Conservation (phyloP, 2,329 filamentous ascomycete species). For the Aotearoamyces nothofagi region DNA sequence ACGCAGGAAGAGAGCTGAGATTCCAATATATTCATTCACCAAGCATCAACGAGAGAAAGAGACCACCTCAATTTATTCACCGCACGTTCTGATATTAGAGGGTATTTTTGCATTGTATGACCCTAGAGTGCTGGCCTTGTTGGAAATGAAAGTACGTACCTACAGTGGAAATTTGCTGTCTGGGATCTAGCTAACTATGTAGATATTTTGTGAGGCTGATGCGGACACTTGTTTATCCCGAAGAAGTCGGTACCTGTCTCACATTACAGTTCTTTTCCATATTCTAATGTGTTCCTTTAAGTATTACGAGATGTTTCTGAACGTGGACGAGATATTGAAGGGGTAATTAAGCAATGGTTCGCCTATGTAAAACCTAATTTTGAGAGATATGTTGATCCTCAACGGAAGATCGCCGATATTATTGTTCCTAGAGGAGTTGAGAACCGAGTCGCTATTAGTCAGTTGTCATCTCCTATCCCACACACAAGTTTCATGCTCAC, state of each 20-base stretch:
- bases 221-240: slow-evolving; percentile 84
- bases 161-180: slow-evolving; percentile 1
- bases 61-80: slow-evolving; percentile 86
- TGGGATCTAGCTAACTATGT: not conserved
- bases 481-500: slow-evolving; percentile 3
- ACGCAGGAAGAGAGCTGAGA: slow-evolving; percentile 66
- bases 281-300: slow-evolving; percentile 6
- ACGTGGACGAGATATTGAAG: slow-evolving; percentile 80
- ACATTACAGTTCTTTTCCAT: not conserved
- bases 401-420: slow-evolving; percentile 79
- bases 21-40: slow-evolving; percentile 89
- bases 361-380: slow-evolving; percentile 93
- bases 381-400: slow-evolving; percentile 83
- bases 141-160: slow-evolving; percentile 70
- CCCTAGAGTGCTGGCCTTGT: slow-evolving; percentile 63
- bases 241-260: slow-evolving; percentile 44
- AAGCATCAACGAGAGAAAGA: slow-evolving; percentile 69
- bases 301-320: slow-evolving; percentile 76
- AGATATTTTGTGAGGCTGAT: slow-evolving; percentile 95
- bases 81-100: slow-evolving; percentile 87
- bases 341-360: slow-evolving; percentile 98
- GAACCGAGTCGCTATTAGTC: slow-evolving; percentile 80
- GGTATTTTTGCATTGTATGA: slow-evolving; percentile 94
- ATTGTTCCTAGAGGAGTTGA: slow-evolving; percentile 92
- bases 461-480: slow-evolving; percentile 14